These are phyloP conservation scores for Dictyostelium firmibasis DNA, from an alignment of 78 protist genomes.

Conservation along the genomic window DNA sequence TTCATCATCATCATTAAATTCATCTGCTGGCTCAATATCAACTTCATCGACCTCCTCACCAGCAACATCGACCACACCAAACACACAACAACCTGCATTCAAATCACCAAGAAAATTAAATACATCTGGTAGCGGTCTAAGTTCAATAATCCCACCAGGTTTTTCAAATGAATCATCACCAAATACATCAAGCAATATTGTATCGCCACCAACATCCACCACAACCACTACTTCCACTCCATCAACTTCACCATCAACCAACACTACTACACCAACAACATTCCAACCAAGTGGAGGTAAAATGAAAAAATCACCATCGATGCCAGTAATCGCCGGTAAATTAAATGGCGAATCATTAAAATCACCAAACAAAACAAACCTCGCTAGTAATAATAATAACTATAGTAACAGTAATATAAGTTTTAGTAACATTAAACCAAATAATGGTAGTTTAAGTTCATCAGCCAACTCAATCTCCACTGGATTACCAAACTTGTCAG, in stretches of 20 bases:
- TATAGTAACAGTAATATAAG: background rate
- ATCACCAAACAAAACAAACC: constrained; percentile 7
- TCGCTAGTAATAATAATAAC: background rate
- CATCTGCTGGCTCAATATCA: background rate
- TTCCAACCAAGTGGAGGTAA: constrained; percentile 24
- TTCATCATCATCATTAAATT: background rate
- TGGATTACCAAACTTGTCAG: background rate
- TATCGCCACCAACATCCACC: constrained; percentile 2
- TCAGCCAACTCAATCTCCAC: constrained; percentile 7
- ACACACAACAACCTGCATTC: background rate
- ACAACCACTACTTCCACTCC: background rate
- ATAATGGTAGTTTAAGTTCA: constrained; percentile 3
- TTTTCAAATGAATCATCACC: background rate
- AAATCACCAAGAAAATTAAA: constrained; percentile 57
- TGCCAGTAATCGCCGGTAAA: constrained; percentile 63
- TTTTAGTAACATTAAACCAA: background rate
- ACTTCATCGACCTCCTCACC: background rate
- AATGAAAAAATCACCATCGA: constrained; percentile 76
- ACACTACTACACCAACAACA: background rate
- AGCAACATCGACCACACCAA: background rate
- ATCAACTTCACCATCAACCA: background rate
- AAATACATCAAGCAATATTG: constrained; percentile 6
- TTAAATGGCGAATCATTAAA: background rate
- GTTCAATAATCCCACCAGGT: constrained; percentile 18
- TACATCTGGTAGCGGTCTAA: background rate